Evolutionary conservation across 257 asterid genomes (phyloP).

Genomic region (Sherardia arvensis): DNA sequence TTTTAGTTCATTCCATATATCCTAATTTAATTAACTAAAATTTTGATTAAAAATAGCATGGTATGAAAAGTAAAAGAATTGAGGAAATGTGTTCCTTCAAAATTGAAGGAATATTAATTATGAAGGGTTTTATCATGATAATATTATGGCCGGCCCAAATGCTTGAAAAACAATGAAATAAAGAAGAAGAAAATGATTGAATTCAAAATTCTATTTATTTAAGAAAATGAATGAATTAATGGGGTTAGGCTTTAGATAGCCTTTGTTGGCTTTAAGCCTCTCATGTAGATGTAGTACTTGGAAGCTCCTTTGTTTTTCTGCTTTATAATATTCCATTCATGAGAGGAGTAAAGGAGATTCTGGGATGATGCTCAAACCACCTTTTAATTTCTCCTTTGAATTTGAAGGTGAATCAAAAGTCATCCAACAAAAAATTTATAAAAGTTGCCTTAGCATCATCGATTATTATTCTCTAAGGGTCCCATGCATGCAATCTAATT

Average conservation of each 20-base stretch:
- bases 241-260: constrained; percentile 9
- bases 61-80: too few species aligned
- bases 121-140: constrained; percentile 18
- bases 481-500: constrained; percentile 15
- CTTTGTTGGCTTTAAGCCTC: constrained; percentile 27
- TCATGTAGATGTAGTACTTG: constrained; percentile 39
- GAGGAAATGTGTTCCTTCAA: too few species aligned
- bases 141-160: constrained; percentile 45
- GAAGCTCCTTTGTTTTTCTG: constrained; percentile 26
- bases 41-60: too few species aligned
- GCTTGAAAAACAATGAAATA: constrained; percentile 36
- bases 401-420: constrained; percentile 42
- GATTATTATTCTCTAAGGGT: constrained; percentile 44
- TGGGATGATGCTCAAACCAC: constrained; percentile 63
- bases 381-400: constrained; percentile 27
- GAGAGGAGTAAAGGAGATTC: constrained; percentile 68
- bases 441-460: constrained; percentile 37
- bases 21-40: too few species aligned
- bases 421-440: neutral
- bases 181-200: constrained; percentile 13
- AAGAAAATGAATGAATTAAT: constrained; percentile 11
- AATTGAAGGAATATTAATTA: constrained; percentile 24
- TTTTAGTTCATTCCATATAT: neutral
- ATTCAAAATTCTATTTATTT: too few species aligned
- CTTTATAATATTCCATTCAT: constrained; percentile 57